These are phyloP conservation scores for Eragrostis nindensis DNA, from an alignment of 176 grass and related monocot species.

Conservation along the genomic window DNA sequence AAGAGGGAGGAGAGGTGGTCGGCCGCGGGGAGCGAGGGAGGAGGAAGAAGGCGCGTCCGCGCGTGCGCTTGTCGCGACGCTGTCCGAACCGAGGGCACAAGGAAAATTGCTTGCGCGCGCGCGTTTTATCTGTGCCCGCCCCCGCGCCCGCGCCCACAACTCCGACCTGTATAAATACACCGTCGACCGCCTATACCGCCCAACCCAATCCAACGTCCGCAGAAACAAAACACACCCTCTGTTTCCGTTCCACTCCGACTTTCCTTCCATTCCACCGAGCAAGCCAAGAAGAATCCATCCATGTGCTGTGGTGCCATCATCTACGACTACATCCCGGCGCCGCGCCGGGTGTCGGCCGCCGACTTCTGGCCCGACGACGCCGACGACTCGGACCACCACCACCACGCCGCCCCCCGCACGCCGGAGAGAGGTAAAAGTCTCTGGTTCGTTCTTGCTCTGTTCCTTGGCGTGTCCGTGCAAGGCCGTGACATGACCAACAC, in stretches of 20 bases:
- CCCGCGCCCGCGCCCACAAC: constrained; percentile 28
- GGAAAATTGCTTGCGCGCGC: too few relatives aligned
- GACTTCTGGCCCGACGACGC: constrained; percentile 61
- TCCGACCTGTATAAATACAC: constrained; percentile 13
- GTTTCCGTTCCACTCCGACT: neutral
- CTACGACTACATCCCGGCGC: constrained; percentile 71
- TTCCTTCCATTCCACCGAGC: neutral
- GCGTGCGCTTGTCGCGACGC: too few relatives aligned
- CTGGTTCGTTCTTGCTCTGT: neutral
- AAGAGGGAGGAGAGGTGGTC: too few relatives aligned
- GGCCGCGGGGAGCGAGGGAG: too few relatives aligned
- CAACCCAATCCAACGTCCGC: constrained; percentile 28
- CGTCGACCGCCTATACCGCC: neutral
- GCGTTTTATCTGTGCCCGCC: too few relatives aligned
- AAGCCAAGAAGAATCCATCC: constrained; percentile 40
- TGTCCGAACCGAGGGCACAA: too few relatives aligned
- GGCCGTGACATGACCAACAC: neutral
- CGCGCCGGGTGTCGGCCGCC: constrained; percentile 28
- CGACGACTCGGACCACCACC: constrained; percentile 35
- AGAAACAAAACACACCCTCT: neutral
- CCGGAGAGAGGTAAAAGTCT: constrained; percentile 38
- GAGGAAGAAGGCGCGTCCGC: too few relatives aligned
- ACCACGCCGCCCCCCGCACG: neutral
- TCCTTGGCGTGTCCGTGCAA: neutral
- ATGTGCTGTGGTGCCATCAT: constrained; percentile 95